A percentile compares a stretch with the other conserved stretches of the same genome.
phyloP scores from a whole-genome alignment of 805 yeast species.

The Barnettozyma wickerhamii region DNA sequence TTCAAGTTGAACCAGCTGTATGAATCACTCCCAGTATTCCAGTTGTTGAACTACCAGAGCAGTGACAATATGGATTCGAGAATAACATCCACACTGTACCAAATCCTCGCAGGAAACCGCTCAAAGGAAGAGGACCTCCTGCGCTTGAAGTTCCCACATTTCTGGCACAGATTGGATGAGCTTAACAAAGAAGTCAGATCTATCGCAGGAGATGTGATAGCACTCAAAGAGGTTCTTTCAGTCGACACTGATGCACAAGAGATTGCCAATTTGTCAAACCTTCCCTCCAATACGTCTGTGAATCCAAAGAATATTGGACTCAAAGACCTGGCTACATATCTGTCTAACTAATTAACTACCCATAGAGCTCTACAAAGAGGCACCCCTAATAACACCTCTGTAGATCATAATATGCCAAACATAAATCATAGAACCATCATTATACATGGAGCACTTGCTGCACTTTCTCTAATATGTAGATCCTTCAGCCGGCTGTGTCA shows the following conservation, averaged over 20 bases:
- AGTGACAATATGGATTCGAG: conserved; percentile 12
- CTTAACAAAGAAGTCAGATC: conserved; percentile 6
- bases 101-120: conserved; percentile 1
- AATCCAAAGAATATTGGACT: conserved; percentile 2
- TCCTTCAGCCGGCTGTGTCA: conserved; percentile 92
- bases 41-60: conserved; percentile 1
- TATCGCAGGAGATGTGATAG: conserved; percentile 15
- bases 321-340: conserved; percentile 3
- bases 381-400: background rate
- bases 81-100: conserved; percentile 12
- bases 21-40: conserved; percentile 16
- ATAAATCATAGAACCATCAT: background rate
- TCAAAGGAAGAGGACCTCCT: conserved; percentile 15
- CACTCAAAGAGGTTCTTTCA: conserved; percentile 14
- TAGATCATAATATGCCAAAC: background rate
- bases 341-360: background rate
- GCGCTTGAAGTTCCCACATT: conserved; percentile 17
- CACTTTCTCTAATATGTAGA: conserved; percentile 40
- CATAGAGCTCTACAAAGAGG: background rate
- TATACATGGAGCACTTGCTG: background rate
- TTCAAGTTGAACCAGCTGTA: conserved; percentile 12
- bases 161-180: conserved; percentile 17
- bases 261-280: conserved; percentile 3
- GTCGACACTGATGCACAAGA: conserved; percentile 7
- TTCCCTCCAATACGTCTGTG: conserved; percentile 4